phyloP scores from a whole-genome alignment of 805 yeast species.

The Wickerhamiella galacta region DNA sequence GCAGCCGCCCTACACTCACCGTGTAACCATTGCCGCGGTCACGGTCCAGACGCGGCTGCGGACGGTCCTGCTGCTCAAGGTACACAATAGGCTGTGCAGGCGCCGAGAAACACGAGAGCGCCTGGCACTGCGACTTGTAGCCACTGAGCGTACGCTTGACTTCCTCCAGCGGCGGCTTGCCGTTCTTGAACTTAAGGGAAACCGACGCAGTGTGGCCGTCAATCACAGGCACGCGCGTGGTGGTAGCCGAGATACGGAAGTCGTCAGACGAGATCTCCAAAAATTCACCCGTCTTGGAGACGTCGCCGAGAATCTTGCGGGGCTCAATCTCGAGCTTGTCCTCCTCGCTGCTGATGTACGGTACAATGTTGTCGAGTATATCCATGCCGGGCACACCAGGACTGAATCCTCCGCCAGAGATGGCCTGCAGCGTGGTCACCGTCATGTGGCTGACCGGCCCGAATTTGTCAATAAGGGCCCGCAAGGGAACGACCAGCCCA shows the following conservation, averaged over 20 bases:
- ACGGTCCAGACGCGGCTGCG: slow-evolving; percentile 95
- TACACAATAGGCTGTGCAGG: slow-evolving; percentile 87
- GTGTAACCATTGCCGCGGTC: slow-evolving; percentile 90
- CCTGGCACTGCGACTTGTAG: slow-evolving; percentile 69
- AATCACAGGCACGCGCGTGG: slow-evolving; percentile 91
- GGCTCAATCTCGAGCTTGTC: slow-evolving; percentile 99
- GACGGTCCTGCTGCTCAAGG: slow-evolving; percentile 80
- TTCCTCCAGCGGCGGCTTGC: slow-evolving; percentile 72
- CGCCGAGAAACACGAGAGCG: slow-evolving; percentile 74
- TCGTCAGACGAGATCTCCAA: slow-evolving; percentile 32
- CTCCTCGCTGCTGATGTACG: slow-evolving; percentile 92
- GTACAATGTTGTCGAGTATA: slow-evolving; percentile 83
- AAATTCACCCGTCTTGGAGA: slow-evolving; percentile 25
- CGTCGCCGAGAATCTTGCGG: slow-evolving; percentile 71
- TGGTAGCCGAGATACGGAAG: slow-evolving; percentile 81
- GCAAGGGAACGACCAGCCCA: slow-evolving; percentile 89
- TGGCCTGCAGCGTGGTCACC: slow-evolving; percentile 88
- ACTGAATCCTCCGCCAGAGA: slow-evolving; percentile 95
- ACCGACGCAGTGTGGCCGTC: slow-evolving; percentile 98
- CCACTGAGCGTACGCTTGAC: slow-evolving; percentile 53
- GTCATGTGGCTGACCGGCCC: slow-evolving; percentile 83
- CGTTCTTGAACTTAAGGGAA: slow-evolving; percentile 63
- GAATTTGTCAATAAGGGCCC: slow-evolving; percentile 76
- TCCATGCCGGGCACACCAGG: slow-evolving; percentile 97
- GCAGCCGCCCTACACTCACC: slow-evolving; percentile 85